Evolutionary conservation across 1,284 basidiomycete genomes (phyloP), one percentile per base, ranked within the genome.

Genomic region (Quambalaria eucalypti): DNA sequence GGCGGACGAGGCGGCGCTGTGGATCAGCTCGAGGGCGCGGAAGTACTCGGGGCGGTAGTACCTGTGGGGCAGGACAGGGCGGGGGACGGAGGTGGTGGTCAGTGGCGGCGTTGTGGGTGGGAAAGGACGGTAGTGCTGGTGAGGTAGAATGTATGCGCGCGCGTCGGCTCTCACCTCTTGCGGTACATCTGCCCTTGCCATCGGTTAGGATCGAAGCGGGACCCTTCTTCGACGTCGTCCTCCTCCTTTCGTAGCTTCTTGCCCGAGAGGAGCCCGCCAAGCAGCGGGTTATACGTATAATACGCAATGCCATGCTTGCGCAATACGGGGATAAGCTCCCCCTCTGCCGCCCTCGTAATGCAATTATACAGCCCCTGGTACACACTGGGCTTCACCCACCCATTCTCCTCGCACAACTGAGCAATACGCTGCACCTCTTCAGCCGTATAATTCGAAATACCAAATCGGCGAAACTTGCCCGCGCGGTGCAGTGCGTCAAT

Each of bases 361-460:
- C 49, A 51, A 44, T 71, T 71, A 59, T 71, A 71, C 3, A 71
- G 48, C 3, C 84, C 85, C 71, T 87, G 85, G 69, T 87, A 87
- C 0, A 80, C 83, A 0, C 82, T 82, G 1, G 86, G 85, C 69
- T 81, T 79, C 58, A 85, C 79, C 62, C 79, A 85, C 1, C 80
- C 81, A 54, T 83, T 80, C 7, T 76, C 70, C 42, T 78, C 78
- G 74, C 82, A 83, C 55, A 85, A 81, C 1, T 66, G 70, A n/a
- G 83, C 79, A 3, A 86, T 82, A 68, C 84, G 80, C 2, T 84
- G 83, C 1, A 87, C 85, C 66, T 86, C 83, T 80, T 81, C 79
- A 6, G 61, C 64, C 4, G 65, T 75, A 68, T 79, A 82, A 73
- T 83, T 83, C 64, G 79, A 81, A 58, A 84, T 76, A 4, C 82